Conservation (phyloP, 1,284 basidiomycete species). For the Pseudozyma tsukubaensis region DNA sequence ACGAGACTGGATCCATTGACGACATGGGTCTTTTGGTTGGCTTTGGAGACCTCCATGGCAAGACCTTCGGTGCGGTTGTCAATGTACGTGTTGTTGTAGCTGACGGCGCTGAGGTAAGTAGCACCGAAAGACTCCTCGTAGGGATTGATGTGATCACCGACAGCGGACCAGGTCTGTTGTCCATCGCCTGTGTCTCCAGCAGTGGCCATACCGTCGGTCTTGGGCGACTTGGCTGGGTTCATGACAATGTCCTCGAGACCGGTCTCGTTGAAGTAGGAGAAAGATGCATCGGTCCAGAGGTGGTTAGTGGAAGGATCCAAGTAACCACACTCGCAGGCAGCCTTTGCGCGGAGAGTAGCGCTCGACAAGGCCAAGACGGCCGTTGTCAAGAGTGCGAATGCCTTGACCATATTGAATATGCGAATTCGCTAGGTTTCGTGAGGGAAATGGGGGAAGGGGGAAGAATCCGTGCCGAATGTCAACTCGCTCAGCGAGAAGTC, state of each 20-base stretch:
- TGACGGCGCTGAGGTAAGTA: constrained; percentile 43
- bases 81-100: constrained; percentile 55
- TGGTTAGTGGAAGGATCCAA: constrained; percentile 52
- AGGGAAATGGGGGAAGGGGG: neutral
- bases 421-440: neutral
- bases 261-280: constrained; percentile 62
- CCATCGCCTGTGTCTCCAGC: constrained; percentile 48
- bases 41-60: constrained; percentile 50
- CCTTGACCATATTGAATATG: constrained; percentile 28
- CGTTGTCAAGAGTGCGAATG: constrained; percentile 15
- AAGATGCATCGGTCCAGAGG: constrained; percentile 61
- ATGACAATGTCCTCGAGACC: constrained; percentile 49
- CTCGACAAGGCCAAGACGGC: constrained; percentile 37
- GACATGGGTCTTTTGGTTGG: constrained; percentile 40
- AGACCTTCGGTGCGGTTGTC: constrained; percentile 46
- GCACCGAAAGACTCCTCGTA: constrained; percentile 57
- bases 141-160: constrained; percentile 46
- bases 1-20: constrained; percentile 51
- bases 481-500: constrained; percentile 12
- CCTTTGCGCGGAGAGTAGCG: constrained; percentile 23
- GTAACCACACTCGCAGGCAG: constrained; percentile 59
- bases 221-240: constrained; percentile 42
- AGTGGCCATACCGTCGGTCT: constrained; percentile 20
- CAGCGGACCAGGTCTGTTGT: constrained; percentile 50
- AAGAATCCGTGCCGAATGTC: neutral